Evolutionary conservation across 2,329 filamentous ascomycete species (phyloP).

Genomic region (Curvularia verruculosa): DNA sequence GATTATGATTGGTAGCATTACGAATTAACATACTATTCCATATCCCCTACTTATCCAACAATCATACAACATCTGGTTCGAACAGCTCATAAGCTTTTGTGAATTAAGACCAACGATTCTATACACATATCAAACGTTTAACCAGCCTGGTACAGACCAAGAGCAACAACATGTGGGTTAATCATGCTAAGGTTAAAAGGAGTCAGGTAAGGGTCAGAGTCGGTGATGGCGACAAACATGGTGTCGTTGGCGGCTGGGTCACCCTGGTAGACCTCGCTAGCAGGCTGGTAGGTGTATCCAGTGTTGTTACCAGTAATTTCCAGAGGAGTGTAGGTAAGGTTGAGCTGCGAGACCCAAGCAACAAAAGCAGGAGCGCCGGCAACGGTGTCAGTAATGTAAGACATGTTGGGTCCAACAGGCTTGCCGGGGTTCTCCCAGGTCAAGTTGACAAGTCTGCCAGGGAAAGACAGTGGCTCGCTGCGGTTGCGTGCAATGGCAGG

Average conservation of each 20-base stretch:
- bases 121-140: slow-evolving; percentile 50
- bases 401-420: slow-evolving; percentile 78
- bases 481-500: slow-evolving; percentile 73
- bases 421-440: slow-evolving; percentile 74
- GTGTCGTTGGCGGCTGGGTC: slow-evolving; percentile 77
- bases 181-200: slow-evolving; percentile 77
- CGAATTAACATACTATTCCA: slow-evolving; percentile 9
- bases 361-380: slow-evolving; percentile 69
- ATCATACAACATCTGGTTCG: slow-evolving; percentile 16
- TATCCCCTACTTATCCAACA: neutral
- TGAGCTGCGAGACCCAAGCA: slow-evolving; percentile 76
- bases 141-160: slow-evolving; percentile 79
- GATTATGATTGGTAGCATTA: slow-evolving; percentile 14
- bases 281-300: slow-evolving; percentile 75
- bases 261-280: slow-evolving; percentile 68
- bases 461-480: slow-evolving; percentile 72
- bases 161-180: slow-evolving; percentile 76
- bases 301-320: slow-evolving; percentile 69
- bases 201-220: slow-evolving; percentile 70
- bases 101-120: neutral
- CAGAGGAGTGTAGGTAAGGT: slow-evolving; percentile 58
- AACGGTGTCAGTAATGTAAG: slow-evolving; percentile 69
- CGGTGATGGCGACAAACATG: slow-evolving; percentile 79
- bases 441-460: slow-evolving; percentile 73
- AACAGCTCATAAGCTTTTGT: slow-evolving; percentile 9